Evolutionary conservation across 768 basidiomycete species (phyloP), one percentile per base, ranked within the genome.

Genomic region (Serendipita sp.): DNA sequence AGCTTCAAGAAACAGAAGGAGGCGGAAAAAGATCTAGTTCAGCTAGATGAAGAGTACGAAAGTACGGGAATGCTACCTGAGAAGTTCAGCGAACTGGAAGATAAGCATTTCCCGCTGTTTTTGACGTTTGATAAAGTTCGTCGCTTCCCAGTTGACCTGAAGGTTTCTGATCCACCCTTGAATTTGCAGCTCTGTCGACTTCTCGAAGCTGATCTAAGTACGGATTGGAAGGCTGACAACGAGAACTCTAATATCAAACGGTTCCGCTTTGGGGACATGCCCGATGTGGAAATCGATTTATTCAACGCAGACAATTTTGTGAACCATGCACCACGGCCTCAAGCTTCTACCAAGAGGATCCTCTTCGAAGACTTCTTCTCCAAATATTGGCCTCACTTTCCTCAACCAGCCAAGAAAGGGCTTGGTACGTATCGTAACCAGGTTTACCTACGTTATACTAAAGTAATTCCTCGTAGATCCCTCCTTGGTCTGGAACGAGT

Each of bases 21-120:
- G 62, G 23, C 16, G 8, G 64, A 66, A 36, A 68, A 67, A 62
- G 68, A 71, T 40, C 68, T 80, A 3, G 69, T 77, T 6, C 70
- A 79, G 65, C 64, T 70, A 0, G 80, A 83, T 29, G 81, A 81
- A 36, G 73, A 77, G 52, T 70, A 65, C 1, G 70, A 72, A 62
- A 74, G 75, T 74, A 72, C 76, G 16, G 72, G 64, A 13, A 74
- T 79, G 66, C 74, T 85, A 3, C 86, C 86, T 0, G 63, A 67
- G 31, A 75, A 69, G 40, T 88, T 79, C 66, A 84, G 83, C 60
- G 75, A 78, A 8, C 73, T 88, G 15, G 70, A 75, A 44, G 83
- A 85, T 40, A 68, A 75, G 0, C 79, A 88, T 68, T 88, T 88
- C 63, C 87, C 87, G 0, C 71, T 88, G 45, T 88, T 88, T 66